Evolutionary conservation across 805 yeast species (phyloP), one percentile per base, ranked within the genome.

Genomic region (Cyberlindnera nakhonratchasimensis): DNA sequence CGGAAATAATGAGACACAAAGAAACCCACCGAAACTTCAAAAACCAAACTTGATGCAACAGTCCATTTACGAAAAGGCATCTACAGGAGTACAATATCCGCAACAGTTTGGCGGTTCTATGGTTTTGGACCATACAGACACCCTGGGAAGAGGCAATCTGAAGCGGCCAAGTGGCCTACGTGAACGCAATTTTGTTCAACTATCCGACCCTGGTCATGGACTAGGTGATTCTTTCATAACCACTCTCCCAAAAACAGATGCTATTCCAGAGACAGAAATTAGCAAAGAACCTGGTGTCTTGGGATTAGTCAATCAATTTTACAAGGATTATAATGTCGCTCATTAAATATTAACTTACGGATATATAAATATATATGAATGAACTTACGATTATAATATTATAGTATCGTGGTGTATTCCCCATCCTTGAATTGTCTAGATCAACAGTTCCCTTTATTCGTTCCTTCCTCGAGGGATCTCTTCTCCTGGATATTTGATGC

Each of bases 281-380:
- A 58, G 50, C 6, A 58, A 56, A 45, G 56, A 63, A 34, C 64
- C 65, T 4, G 91, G 91, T 0, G 93, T 80, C n/a, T 67, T 81
- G 32, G 95, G 93, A 1, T 71, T 89, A 65, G 71, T 89, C 35
- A 87, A 86, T 58, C 89, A 87, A 56, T 82, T 86, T 47, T 87
- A 87, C 58, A 81, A 72, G 40, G 63, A 65, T 42, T 61, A 69
- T 13, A 68, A 47, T 17, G 40, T 47, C 12, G 43, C 51, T 3
- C 51, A 47, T 29, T 46, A 24, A 42, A 14, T 22, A 9, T n/a
- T 22, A 5, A 33, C 12, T 21, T 8, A n/a, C n/a, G n/a, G n/a
- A n/a, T n/a, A n/a, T n/a, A n/a, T n/a, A n/a, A n/a, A n/a, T n/a
- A n/a, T n/a, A n/a, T n/a, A n/a, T n/a, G n/a, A n/a, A n/a, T n/a